A percentile compares a stretch with the other conserved stretches of the same genome.
Evolutionary conservation across 176 grass and related monocot species (phyloP).

Genomic region (Chloris gayana): DNA sequence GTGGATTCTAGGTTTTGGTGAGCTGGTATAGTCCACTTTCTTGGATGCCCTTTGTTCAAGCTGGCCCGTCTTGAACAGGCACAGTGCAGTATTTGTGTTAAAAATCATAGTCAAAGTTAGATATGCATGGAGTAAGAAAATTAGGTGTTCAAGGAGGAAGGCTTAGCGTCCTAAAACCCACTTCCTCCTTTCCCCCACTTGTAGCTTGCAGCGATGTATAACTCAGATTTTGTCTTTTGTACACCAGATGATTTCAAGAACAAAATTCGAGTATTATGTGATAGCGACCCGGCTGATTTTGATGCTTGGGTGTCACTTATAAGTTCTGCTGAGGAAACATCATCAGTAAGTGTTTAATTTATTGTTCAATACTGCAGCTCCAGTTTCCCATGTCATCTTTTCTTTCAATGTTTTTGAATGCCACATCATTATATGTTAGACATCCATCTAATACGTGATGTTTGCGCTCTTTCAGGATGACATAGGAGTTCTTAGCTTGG

Average conservation of each 20-base stretch:
- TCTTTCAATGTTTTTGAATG: conserved; percentile 34
- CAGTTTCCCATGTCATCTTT: conserved; percentile 14
- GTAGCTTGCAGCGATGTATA: not conserved
- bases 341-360: conserved; percentile 48
- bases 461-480: conserved; percentile 67
- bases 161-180: not conserved
- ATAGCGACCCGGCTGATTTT: conserved; percentile 40
- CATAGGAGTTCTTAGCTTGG: conserved; percentile 57
- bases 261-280: conserved; percentile 46
- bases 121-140: no score
- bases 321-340: conserved; percentile 57
- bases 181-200: not conserved
- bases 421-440: not conserved
- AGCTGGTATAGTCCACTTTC: not conserved
- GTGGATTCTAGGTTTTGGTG: conserved; percentile 22
- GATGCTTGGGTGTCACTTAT: conserved; percentile 71
- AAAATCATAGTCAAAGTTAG: not conserved
- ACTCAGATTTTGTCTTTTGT: conserved; percentile 18
- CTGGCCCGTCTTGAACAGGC: not conserved
- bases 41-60: not conserved
- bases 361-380: conserved; percentile 12
- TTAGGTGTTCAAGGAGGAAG: not conserved
- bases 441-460: conserved; percentile 34
- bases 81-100: not conserved
- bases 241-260: conserved; percentile 54